phyloP scores from a whole-genome alignment of 2,329 filamentous ascomycete species.

The Blumeria hordei region DNA sequence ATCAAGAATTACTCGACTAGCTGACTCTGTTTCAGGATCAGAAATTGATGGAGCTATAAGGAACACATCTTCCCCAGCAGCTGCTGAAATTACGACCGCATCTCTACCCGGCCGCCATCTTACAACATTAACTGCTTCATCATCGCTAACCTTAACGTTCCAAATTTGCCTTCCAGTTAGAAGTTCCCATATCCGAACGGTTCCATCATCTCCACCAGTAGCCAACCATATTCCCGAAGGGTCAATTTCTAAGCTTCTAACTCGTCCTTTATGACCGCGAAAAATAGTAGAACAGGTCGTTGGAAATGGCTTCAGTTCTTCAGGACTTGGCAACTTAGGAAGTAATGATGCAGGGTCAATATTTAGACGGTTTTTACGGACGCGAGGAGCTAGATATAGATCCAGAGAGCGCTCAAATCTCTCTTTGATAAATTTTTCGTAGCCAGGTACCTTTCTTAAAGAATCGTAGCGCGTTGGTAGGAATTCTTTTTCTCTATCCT shows the following conservation, averaged over 20 bases:
- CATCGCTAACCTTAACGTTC: conserved; percentile 54
- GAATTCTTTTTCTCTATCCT: conserved; percentile 78
- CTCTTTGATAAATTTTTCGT: conserved; percentile 76
- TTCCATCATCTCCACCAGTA: conserved; percentile 84
- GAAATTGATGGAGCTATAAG: conserved; percentile 55
- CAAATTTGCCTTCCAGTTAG: conserved; percentile 69
- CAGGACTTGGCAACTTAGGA: conserved; percentile 76
- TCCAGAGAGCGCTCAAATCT: conserved; percentile 90
- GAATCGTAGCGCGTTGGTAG: conserved; percentile 63
- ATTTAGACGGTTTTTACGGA: conserved; percentile 82
- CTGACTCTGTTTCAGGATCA: conserved; percentile 47
- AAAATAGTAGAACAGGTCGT: conserved; percentile 74
- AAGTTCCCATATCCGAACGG: conserved; percentile 73
- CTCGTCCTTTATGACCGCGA: conserved; percentile 66
- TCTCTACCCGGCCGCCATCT: conserved; percentile 75
- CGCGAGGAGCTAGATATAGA: conserved; percentile 76
- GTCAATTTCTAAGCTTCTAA: conserved; percentile 65
- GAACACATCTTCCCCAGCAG: conserved; percentile 64
- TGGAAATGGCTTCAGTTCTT: conserved; percentile 86
- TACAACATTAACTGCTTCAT: conserved; percentile 63
- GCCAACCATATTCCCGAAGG: conserved; percentile 69
- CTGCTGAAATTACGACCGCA: conserved; percentile 57
- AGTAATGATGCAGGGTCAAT: conserved; percentile 86
- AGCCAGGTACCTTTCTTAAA: conserved; percentile 76
- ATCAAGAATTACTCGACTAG: conserved; percentile 55